These are phyloP conservation scores for Tulasnella sp. DNA, from an alignment of 768 basidiomycete genomes.

Conservation along the genomic window DNA sequence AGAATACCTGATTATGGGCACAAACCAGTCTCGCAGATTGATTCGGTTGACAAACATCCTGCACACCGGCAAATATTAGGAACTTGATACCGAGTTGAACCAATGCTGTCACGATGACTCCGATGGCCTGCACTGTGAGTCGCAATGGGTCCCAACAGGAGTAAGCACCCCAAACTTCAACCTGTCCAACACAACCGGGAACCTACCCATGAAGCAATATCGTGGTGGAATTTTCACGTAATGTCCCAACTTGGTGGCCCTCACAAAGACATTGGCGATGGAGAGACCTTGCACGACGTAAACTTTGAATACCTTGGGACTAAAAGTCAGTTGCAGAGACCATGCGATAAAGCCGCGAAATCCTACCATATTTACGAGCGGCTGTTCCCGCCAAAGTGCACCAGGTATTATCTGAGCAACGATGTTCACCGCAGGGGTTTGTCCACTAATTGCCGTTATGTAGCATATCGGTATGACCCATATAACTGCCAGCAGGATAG, in stretches of 20 bases:
- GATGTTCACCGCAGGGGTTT: constrained; percentile 49
- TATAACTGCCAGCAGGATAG: constrained; percentile 45
- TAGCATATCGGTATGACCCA: constrained; percentile 52
- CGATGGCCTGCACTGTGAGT: constrained; percentile 44
- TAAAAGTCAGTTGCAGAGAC: too few species aligned
- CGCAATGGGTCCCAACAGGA: neutral
- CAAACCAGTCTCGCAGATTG: constrained; percentile 49
- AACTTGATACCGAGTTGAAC: constrained; percentile 49
- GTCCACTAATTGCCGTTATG: constrained; percentile 50
- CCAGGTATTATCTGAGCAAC: constrained; percentile 52
- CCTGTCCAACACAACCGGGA: too few species aligned
- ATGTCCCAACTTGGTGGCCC: constrained; percentile 50
- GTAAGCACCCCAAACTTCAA: neutral
- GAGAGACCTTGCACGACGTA: constrained; percentile 44
- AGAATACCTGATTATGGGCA: constrained; percentile 46
- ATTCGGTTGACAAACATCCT: constrained; percentile 46
- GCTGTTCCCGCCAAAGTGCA: constrained; percentile 48
- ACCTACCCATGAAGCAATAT: constrained; percentile 43
- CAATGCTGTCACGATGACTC: constrained; percentile 44
- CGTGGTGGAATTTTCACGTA: constrained; percentile 57
- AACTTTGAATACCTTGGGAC: constrained; percentile 44
- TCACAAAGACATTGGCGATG: constrained; percentile 42
- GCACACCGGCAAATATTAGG: constrained; percentile 45
- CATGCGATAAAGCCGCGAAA: too few species aligned
- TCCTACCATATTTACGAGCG: constrained; percentile 50